These are phyloP conservation scores for Candolleomyces aberdarensis DNA, from an alignment of 768 basidiomycete species.

Conservation along the genomic window DNA sequence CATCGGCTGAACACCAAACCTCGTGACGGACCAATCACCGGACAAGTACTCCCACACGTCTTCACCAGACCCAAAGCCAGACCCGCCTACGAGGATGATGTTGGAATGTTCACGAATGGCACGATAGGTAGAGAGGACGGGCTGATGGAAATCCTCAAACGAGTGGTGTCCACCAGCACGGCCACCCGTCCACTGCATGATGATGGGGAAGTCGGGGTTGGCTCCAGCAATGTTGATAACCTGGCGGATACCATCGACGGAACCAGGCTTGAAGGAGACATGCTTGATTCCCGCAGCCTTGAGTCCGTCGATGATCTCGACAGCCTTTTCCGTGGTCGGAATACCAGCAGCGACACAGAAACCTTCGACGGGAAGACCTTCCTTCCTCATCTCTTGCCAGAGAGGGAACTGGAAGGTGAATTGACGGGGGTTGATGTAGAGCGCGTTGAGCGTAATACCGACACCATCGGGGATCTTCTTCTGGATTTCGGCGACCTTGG, in stretches of 20 bases:
- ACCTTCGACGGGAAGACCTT: conserved; percentile 96
- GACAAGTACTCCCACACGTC: conserved; percentile 97
- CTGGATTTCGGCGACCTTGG: conserved; percentile 93
- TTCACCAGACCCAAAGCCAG: conserved; percentile 92
- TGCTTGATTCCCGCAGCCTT: conserved; percentile 88
- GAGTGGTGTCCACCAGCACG: conserved; percentile 98
- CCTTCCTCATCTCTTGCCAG: conserved; percentile 96
- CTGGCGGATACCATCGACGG: conserved; percentile 95
- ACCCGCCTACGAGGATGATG: conserved; percentile 88
- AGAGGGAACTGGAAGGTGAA: conserved; percentile 96
- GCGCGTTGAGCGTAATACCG: conserved; percentile 89
- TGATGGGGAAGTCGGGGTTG: conserved; percentile 95
- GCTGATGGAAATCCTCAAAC: conserved; percentile 98
- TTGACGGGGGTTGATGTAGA: conserved; percentile 98
- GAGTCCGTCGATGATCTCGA: conserved; percentile 89
- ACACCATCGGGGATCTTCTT: conserved; percentile 80
- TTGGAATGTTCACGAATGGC: conserved; percentile 87
- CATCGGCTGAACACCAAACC: conserved; percentile 89
- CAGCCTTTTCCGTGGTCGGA: conserved; percentile 94
- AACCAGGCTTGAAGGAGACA: conserved; percentile 97
- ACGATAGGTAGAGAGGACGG: conserved; percentile 85
- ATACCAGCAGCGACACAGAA: conserved; percentile 99
- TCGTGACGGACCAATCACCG: conserved; percentile 88
- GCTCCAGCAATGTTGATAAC: conserved; percentile 93
- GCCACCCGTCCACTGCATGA: conserved; percentile 98